phyloP scores from a whole-genome alignment of 2,329 filamentous ascomycete genomes.

The Neoascochyta sp. region DNA sequence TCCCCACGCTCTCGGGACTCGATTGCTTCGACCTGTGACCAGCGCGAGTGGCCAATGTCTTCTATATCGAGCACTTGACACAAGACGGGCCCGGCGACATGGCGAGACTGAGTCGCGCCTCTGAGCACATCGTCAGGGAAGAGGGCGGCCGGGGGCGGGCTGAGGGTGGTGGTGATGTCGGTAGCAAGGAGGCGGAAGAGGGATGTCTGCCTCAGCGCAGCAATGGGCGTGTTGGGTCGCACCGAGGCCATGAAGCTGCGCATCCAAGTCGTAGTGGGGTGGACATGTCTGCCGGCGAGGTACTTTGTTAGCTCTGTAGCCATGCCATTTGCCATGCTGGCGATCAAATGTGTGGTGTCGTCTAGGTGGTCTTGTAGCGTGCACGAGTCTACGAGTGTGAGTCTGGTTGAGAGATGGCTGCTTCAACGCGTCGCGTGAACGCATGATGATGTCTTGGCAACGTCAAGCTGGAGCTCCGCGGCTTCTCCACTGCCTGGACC shows the following conservation, averaged over 20 bases:
- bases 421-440: slow-evolving; percentile 22
- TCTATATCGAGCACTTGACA: slow-evolving; percentile 85
- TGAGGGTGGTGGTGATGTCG: slow-evolving; percentile 65
- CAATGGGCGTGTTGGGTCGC: slow-evolving; percentile 57
- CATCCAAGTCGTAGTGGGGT: slow-evolving; percentile 61
- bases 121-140: slow-evolving; percentile 59
- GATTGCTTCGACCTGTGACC: slow-evolving; percentile 82
- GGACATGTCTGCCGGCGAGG: slow-evolving; percentile 53
- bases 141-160: slow-evolving; percentile 40
- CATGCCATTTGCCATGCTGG: slow-evolving; percentile 26
- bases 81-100: slow-evolving; percentile 59
- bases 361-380: background rate
- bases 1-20: slow-evolving; percentile 72
- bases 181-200: slow-evolving; percentile 74
- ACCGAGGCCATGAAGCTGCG: slow-evolving; percentile 57
- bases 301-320: slow-evolving; percentile 48
- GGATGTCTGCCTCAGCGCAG: slow-evolving; percentile 72
- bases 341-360: slow-evolving; percentile 4
- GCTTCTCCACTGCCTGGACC: slow-evolving; percentile 3
- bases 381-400: background rate
- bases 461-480: slow-evolving; percentile 5
- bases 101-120: slow-evolving; percentile 53
- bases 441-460: slow-evolving; percentile 18
- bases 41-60: slow-evolving; percentile 73
- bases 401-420: slow-evolving; percentile 1